A percentile compares a stretch with the other conserved stretches of the same genome.
Evolutionary conservation across 139 green algal genomes (phyloP).

Genomic region (Tetratostichococcus sp.): DNA sequence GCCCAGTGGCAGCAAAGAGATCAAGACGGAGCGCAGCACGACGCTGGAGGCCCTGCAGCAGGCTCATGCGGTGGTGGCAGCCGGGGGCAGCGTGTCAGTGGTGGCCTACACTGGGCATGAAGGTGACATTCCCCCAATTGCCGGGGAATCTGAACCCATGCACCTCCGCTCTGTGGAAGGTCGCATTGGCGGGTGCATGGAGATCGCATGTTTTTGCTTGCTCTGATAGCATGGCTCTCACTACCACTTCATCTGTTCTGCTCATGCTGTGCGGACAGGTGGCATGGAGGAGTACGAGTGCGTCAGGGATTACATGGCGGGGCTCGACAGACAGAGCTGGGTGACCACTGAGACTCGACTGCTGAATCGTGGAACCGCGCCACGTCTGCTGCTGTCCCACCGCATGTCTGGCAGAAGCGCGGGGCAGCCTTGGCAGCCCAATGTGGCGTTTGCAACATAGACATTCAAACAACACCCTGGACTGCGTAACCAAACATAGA

Average conservation of each 20-base stretch:
- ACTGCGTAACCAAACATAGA: too few species aligned
- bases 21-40: constrained; percentile 31
- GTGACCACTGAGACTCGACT: constrained; percentile 36
- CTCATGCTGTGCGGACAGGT: constrained; percentile 11
- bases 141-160: too few species aligned
- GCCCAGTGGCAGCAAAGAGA: constrained; percentile 42
- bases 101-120: constrained; percentile 59
- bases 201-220: background rate
- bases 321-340: constrained; percentile 23
- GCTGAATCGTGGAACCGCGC: constrained; percentile 45
- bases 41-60: constrained; percentile 46
- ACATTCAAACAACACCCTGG: too few species aligned
- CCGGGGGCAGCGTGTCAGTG: constrained; percentile 41
- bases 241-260: background rate
- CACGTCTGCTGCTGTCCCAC: constrained; percentile 42
- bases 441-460: constrained; percentile 13
- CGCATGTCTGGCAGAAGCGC: background rate
- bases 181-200: background rate
- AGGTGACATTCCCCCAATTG: too few species aligned
- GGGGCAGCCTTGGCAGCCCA: background rate
- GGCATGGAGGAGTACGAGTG: constrained; percentile 49
- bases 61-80: constrained; percentile 35
- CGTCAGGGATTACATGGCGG: constrained; percentile 10
- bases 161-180: too few species aligned
- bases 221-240: background rate